Conservation (phyloP, 257 asterid genomes). For the Euphrasia confusa region DNA sequence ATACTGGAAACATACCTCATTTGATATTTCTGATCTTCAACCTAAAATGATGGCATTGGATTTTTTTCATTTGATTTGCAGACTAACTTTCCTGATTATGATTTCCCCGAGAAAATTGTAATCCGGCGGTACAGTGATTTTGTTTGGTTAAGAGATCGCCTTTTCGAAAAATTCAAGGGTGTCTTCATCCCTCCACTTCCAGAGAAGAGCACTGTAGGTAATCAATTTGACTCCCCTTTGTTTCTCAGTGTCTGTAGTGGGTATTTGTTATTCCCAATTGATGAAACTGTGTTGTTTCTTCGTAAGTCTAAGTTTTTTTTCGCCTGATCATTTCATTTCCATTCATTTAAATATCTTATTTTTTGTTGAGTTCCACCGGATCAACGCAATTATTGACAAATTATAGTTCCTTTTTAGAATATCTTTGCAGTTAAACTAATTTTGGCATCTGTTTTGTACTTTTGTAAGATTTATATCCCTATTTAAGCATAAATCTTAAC, state of each 20-base stretch:
- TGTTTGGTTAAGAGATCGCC: constrained; percentile 90
- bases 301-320: background rate
- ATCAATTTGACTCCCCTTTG: constrained; percentile 18
- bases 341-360: constrained; percentile 3
- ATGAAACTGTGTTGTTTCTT: background rate
- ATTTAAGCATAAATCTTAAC: background rate
- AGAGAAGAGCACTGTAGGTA: constrained; percentile 99
- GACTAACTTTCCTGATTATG: constrained; percentile 88
- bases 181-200: constrained; percentile 97
- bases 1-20: background rate
- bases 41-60: constrained; percentile 12
- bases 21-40: constrained; percentile 9
- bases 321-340: background rate
- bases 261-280: constrained; percentile 17
- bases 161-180: constrained; percentile 91
- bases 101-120: constrained; percentile 87
- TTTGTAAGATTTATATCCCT: constrained; percentile 7
- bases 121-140: constrained; percentile 92
- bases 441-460: constrained; percentile 10
- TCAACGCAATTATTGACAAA: constrained; percentile 14
- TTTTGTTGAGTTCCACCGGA: background rate
- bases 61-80: constrained; percentile 31
- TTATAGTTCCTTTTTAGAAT: background rate
- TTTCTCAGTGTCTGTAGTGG: constrained; percentile 18
- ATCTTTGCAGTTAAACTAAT: constrained; percentile 9